Evolutionary conservation across 1,139 yeast species (phyloP).

Genomic region (Meyerozyma elateridarum): DNA sequence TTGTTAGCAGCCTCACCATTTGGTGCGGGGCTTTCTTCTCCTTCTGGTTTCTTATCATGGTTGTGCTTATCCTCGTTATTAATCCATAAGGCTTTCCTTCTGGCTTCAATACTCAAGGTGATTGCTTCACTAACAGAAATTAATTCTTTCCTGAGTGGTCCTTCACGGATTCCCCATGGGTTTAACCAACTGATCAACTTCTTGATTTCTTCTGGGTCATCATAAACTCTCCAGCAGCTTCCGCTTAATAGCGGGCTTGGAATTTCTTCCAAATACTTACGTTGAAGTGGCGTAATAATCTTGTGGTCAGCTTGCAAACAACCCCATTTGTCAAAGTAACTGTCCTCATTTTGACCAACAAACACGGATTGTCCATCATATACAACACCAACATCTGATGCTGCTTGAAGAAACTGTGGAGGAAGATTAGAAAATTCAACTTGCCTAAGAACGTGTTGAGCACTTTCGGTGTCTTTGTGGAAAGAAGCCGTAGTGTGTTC

Average conservation of each 20-base stretch:
- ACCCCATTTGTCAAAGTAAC: slow-evolving; percentile 42
- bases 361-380: not conserved
- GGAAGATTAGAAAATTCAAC: slow-evolving; percentile 9
- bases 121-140: slow-evolving; percentile 50
- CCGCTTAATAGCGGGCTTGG: slow-evolving; percentile 50
- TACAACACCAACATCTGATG: not conserved
- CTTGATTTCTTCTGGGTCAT: slow-evolving; percentile 54
- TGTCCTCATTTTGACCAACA: slow-evolving; percentile 9
- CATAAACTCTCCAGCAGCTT: slow-evolving; percentile 68
- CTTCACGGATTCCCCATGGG: slow-evolving; percentile 74
- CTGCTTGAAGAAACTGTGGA: not conserved
- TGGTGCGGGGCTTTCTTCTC: too few species aligned
- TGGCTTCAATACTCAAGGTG: slow-evolving; percentile 51
- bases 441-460: slow-evolving; percentile 11
- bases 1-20: too few species aligned
- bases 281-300: slow-evolving; percentile 43
- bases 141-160: slow-evolving; percentile 61
- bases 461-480: slow-evolving; percentile 9
- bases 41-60: too few species aligned
- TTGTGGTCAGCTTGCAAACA: slow-evolving; percentile 23
- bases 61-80: too few species aligned
- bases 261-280: slow-evolving; percentile 66
- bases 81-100: slow-evolving; percentile 48
- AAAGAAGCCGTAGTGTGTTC: slow-evolving; percentile 18
- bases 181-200: slow-evolving; percentile 63